These are phyloP conservation scores for Austroboletus festivus DNA, from an alignment of 768 basidiomycete species.

Conservation along the genomic window DNA sequence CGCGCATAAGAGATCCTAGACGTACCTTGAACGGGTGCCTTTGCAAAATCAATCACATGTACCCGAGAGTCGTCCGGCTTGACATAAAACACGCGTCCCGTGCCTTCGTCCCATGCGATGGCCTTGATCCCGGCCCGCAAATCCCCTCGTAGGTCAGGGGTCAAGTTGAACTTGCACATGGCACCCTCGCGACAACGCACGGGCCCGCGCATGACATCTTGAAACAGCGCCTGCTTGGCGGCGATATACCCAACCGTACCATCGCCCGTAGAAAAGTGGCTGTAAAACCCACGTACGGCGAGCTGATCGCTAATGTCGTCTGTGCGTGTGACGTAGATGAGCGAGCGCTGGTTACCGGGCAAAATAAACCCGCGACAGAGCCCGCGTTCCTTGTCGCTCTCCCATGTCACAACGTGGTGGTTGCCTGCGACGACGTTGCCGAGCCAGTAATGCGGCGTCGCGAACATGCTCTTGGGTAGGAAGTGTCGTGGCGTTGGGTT, in stretches of 20 bases:
- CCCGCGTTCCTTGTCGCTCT: slow-evolving; percentile 20
- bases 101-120: slow-evolving; percentile 64
- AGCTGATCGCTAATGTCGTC: slow-evolving; percentile 26
- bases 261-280: slow-evolving; percentile 37
- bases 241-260: slow-evolving; percentile 23
- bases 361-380: slow-evolving; percentile 31
- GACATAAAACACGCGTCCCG: slow-evolving; percentile 56
- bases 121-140: slow-evolving; percentile 38
- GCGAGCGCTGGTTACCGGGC: slow-evolving; percentile 32
- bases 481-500: slow-evolving; percentile 23
- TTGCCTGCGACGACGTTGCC: slow-evolving; percentile 24
- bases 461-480: slow-evolving; percentile 22
- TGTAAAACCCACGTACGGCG: slow-evolving; percentile 31
- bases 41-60: slow-evolving; percentile 49
- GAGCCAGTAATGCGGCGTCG: slow-evolving; percentile 29
- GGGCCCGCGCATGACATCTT: slow-evolving; percentile 21
- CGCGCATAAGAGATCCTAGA: too few species aligned
- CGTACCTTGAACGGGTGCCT: slow-evolving; percentile 34
- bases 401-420: slow-evolving; percentile 27
- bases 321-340: slow-evolving; percentile 28
- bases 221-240: slow-evolving; percentile 17
- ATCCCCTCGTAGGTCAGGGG: slow-evolving; percentile 15
- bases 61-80: slow-evolving; percentile 39
- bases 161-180: slow-evolving; percentile 27
- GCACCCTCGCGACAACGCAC: slow-evolving; percentile 14